Evolutionary conservation across 2,329 filamentous ascomycete genomes (phyloP).

Genomic region (Dactylonectria estremocensis): DNA sequence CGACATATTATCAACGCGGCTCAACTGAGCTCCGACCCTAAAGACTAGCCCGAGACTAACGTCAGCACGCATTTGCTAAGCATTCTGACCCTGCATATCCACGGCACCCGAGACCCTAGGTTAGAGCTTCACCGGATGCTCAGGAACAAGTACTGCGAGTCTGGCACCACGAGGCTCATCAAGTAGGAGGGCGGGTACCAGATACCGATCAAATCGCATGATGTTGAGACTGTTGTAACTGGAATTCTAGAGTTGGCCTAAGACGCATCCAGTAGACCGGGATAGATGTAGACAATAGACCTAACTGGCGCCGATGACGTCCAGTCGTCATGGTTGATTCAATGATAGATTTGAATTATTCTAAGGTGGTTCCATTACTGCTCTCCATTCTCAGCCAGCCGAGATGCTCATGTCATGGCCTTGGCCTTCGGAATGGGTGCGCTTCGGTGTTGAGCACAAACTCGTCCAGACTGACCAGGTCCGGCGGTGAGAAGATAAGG

Average conservation of each 20-base stretch:
- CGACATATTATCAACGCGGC: slow-evolving; percentile 44
- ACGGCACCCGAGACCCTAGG: slow-evolving; percentile 70
- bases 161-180: slow-evolving; percentile 68
- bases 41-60: slow-evolving; percentile 62
- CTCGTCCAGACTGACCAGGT: slow-evolving; percentile 76
- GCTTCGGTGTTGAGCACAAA: slow-evolving; percentile 74
- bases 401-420: slow-evolving; percentile 17
- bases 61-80: slow-evolving; percentile 55
- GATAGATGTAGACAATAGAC: not conserved
- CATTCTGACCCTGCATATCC: slow-evolving; percentile 56
- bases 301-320: not conserved
- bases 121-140: slow-evolving; percentile 67
- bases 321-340: not conserved
- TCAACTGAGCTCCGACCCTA: slow-evolving; percentile 43
- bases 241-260: slow-evolving; percentile 48
- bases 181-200: slow-evolving; percentile 84
- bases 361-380: slow-evolving; percentile 4
- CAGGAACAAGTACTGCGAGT: slow-evolving; percentile 72
- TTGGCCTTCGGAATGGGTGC: slow-evolving; percentile 57
- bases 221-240: slow-evolving; percentile 67
- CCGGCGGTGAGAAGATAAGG: slow-evolving; percentile 76
- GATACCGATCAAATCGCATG: slow-evolving; percentile 76
- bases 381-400: slow-evolving; percentile 10
- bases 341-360: not conserved
- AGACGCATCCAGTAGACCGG: slow-evolving; percentile 10